These are phyloP conservation scores for Suhomyces bokatorum DNA, from an alignment of 1,139 yeast genomes.

Conservation along the genomic window DNA sequence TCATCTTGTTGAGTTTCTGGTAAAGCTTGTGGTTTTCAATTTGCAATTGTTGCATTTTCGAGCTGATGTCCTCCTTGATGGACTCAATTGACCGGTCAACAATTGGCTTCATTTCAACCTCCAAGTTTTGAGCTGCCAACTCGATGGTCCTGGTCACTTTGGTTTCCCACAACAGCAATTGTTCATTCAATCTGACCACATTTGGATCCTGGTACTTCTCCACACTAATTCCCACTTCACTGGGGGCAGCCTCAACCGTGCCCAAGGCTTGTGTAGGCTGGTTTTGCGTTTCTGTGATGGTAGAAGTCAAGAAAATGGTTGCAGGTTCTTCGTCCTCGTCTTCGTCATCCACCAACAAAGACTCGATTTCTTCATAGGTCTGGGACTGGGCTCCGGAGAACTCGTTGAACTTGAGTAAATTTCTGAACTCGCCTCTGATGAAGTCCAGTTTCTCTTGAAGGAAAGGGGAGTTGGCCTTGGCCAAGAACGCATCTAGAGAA, in stretches of 20 bases:
- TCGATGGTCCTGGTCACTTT: slow-evolving; percentile 43
- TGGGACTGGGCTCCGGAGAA: slow-evolving; percentile 17
- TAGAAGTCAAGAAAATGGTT: slow-evolving; percentile 32
- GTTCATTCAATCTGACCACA: slow-evolving; percentile 24
- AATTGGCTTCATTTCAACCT: slow-evolving; percentile 38
- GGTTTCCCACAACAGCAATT: slow-evolving; percentile 32
- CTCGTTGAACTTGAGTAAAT: slow-evolving; percentile 23
- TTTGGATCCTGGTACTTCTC: slow-evolving; percentile 9
- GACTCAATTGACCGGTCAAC: slow-evolving; percentile 34
- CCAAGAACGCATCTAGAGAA: slow-evolving; percentile 8
- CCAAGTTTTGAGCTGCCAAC: slow-evolving; percentile 45
- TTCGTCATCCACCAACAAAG: slow-evolving; percentile 14
- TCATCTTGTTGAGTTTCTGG: slow-evolving; percentile 45
- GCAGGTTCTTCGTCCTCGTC: slow-evolving; percentile 12
- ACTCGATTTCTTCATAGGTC: slow-evolving; percentile 25
- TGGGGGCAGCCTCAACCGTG: slow-evolving; percentile 1
- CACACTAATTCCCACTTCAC: slow-evolving; percentile 11
- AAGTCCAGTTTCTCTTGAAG: slow-evolving; percentile 21
- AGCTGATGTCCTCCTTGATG: slow-evolving; percentile 40
- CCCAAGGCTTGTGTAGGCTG: slow-evolving; percentile 9
- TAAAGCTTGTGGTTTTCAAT: slow-evolving; percentile 45
- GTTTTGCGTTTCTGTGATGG: slow-evolving; percentile 21
- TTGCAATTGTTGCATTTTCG: slow-evolving; percentile 44
- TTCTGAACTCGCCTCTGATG: slow-evolving; percentile 31
- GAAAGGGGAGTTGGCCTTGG: slow-evolving; percentile 10